Evolutionary conservation across 495 filamentous ascomycete species (phyloP), one percentile per base, ranked within the genome.

Genomic region (Daldinia vernicosa): DNA sequence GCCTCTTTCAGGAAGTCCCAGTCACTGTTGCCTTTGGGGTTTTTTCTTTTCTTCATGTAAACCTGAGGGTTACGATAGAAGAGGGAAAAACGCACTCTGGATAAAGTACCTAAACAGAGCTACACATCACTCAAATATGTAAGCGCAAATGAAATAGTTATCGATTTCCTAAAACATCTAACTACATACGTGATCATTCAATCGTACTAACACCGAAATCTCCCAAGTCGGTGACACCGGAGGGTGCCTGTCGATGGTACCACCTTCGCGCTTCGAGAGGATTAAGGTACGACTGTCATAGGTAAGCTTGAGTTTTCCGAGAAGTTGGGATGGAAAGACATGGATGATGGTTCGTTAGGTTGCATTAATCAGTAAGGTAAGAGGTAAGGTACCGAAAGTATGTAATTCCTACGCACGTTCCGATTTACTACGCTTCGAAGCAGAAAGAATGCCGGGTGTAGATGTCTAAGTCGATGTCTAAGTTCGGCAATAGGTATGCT

Each of bases 401-500:
- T 22, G 11, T 30, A 28, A 28, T 28, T 14, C 45, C 24, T 22
- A 15, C 24, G 12, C 26, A 14, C 11, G 3, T 35, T 35, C 12
- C 12, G 33, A 35, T 14, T 35, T 35, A 35, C 17, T 47, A 47
- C 17, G 17, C 43, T 47, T 47, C 8, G 17, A 7, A 22, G 43
- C 43, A 24, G 43, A 47, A 40, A 47, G 17, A 19, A 17, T 17
- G 43, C 17, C 19, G 17, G 17, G n/a, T 8, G 43, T 47, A 24
- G 17, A 47, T 47, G 43, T 47, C 8, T 47, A 19, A 47, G n/a
- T n/a, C n/a, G n/a, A n/a, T n/a, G n/a, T n/a, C n/a, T n/a, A n/a
- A n/a, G 30, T 30, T 69, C 58, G 59, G 59, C 12, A 64, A 66
- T 40, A n/a, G n/a, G n/a, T n/a, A 26, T 63, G 66, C 70, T 51